A percentile compares a stretch with the other conserved stretches of the same genome.
phyloP scores from a whole-genome alignment of 176 grass and related monocot genomes.

The Oryza meyeriana region DNA sequence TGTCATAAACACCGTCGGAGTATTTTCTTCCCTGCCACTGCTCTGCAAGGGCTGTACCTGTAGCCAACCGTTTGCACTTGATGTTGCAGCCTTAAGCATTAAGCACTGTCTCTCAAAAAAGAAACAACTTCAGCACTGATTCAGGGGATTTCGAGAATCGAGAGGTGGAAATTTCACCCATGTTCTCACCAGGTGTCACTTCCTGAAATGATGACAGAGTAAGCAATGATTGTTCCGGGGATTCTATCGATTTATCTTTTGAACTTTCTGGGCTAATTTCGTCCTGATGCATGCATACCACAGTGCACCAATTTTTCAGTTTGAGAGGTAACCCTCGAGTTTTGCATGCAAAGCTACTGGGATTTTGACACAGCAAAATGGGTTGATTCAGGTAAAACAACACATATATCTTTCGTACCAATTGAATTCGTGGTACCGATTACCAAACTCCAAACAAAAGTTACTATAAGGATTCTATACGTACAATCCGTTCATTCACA shows the following conservation, averaged over 20 bases:
- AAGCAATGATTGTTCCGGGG: background rate
- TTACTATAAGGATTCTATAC: background rate
- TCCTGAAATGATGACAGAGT: background rate
- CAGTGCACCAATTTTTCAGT: background rate
- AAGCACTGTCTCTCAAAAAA: constrained; percentile 15
- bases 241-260: background rate
- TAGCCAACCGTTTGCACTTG: background rate
- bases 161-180: background rate
- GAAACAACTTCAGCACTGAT: constrained; percentile 36
- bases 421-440: constrained; percentile 1
- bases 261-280: background rate
- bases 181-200: background rate
- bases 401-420: background rate
- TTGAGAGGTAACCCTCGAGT: background rate
- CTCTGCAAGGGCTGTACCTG: background rate
- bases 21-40: background rate
- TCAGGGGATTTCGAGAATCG: constrained; percentile 14
- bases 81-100: constrained; percentile 5
- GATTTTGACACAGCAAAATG: background rate
- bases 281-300: background rate
- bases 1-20: no score
- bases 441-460: background rate
- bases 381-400: background rate
- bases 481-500: background rate
- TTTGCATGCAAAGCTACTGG: background rate